Base-by-base conservation (phyloP, 208 protist genomes). In the Acanthamoeba triangularis region DNA sequence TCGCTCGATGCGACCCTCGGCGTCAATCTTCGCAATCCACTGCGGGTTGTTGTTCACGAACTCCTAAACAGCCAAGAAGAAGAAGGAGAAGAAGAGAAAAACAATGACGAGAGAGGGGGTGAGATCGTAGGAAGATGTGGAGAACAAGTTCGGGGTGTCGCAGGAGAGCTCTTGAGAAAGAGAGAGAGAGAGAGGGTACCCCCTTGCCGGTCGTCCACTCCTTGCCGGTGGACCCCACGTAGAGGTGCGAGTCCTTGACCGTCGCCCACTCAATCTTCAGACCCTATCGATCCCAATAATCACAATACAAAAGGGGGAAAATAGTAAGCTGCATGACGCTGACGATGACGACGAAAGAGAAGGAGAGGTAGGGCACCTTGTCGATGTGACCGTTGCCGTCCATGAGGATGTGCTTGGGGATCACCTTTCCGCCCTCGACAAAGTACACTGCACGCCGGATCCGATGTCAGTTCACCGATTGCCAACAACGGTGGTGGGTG, bases 201-300 rank as follows among this genome's bases (percentile, higher is more conserved):
- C 95, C 95, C 49, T 96, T 56, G 28, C n/a, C 47, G 35, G 85
- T 96, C 25, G 96, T 97, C 80, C 85, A 98, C 37, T 98, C 96
- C 67, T 97, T 98, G 59, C 97, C 97, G 30, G 96, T 97, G 54
- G 74, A 95, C 28, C 97, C 97, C 5, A 98, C 56, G 56, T 96
- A 97, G 33, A 98, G 59, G 14, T 72, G 30, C 37, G 78, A 94
- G 61, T 97, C 96, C 52, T 97, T 97, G 28, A 98, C 95, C 25
- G 97, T 96, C 11, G 94, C 94, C 97, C 97, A 98, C 54, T 98
- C 97, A n/a, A 54, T 74, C 74, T 97, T 97, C 47, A 97, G 94
- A 65, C 97, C 97, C 52, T 97, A 96, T 52, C 18, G 5, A 0
- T 14, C 47, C 41, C 7, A 16, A 41, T 54, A 54, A 78, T 78